Conservation (phyloP, 1,139 yeast genomes). For the Nakaseomyces delphensis region DNA sequence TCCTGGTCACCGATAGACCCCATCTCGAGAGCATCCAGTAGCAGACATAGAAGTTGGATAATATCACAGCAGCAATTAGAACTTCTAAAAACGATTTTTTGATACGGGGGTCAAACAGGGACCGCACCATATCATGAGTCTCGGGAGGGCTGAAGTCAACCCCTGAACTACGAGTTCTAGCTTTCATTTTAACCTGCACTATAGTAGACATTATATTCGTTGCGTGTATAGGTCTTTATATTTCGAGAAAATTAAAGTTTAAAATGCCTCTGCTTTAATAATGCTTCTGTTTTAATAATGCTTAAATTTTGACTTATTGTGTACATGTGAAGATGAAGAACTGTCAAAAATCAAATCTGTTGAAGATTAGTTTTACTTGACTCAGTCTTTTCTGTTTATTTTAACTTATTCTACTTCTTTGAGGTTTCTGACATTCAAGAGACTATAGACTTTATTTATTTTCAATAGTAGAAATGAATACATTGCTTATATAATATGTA, state of each 20-base stretch:
- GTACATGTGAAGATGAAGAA: neutral
- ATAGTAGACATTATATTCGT: conserved; percentile 5
- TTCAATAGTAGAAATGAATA: too few species aligned
- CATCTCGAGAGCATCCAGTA: conserved; percentile 30
- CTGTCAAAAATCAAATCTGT: neutral
- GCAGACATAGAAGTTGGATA: conserved; percentile 46
- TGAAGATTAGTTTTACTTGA: neutral
- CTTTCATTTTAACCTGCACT: conserved; percentile 11
- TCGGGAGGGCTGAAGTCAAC: conserved; percentile 57
- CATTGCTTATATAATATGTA: neutral
- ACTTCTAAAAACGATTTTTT: conserved; percentile 62
- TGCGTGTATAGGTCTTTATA: too few species aligned
- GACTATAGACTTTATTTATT: too few species aligned
- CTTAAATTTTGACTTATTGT: too few species aligned
- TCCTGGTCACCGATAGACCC: conserved; percentile 17
- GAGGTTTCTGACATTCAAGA: too few species aligned
- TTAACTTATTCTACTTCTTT: too few species aligned
- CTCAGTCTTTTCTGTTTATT: too few species aligned
- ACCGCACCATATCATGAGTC: conserved; percentile 81
- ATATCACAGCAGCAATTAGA: conserved; percentile 45
- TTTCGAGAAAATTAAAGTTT: neutral
- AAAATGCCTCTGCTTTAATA: neutral
- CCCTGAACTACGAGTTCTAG: conserved; percentile 27
- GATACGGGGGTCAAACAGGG: conserved; percentile 68
- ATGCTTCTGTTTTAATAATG: too few species aligned